phyloP scores from a whole-genome alignment of 176 grass and related monocot genomes.

The Luzula sylvatica region DNA sequence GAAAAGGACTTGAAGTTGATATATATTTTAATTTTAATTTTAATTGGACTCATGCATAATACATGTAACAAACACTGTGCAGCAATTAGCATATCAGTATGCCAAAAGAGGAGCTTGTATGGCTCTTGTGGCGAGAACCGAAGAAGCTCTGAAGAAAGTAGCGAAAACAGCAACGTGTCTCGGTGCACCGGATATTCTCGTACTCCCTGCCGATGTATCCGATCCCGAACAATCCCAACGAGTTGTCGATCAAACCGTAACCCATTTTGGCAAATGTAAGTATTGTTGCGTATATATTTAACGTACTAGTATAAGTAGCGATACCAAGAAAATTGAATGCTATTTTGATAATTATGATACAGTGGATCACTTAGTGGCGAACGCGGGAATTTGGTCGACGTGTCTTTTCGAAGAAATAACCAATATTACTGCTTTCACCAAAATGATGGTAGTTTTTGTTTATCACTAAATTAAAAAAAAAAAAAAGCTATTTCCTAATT shows the following conservation, averaged over 20 bases:
- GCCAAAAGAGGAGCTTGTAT: conserved; percentile 57
- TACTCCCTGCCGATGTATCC: conserved; percentile 57
- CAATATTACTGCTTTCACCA: conserved; percentile 66
- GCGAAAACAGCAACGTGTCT: conserved; percentile 41
- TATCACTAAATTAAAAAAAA: no score
- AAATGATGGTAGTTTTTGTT: conserved; percentile 39
- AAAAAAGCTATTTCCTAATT: no score
- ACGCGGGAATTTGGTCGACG: conserved; percentile 73
- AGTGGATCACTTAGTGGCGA: conserved; percentile 90
- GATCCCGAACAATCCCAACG: conserved; percentile 46
- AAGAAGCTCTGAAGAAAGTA: conserved; percentile 43
- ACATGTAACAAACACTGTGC: no score
- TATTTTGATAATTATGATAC: conserved; percentile 12
- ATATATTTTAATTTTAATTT: no score
- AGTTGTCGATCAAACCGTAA: conserved; percentile 61
- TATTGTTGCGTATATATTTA: no score
- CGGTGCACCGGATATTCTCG: conserved; percentile 49
- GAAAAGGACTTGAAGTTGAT: no score
- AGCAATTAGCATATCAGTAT: conserved; percentile 85
- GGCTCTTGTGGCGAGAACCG: conserved; percentile 63
- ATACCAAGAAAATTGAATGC: not conserved
- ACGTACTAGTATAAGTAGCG: not conserved
- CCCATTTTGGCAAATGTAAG: conserved; percentile 63
- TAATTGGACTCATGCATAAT: no score
- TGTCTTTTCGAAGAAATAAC: conserved; percentile 87